These are phyloP conservation scores for Hanseniaspora clermontiae DNA, from an alignment of 805 yeast genomes.

Conservation along the genomic window DNA sequence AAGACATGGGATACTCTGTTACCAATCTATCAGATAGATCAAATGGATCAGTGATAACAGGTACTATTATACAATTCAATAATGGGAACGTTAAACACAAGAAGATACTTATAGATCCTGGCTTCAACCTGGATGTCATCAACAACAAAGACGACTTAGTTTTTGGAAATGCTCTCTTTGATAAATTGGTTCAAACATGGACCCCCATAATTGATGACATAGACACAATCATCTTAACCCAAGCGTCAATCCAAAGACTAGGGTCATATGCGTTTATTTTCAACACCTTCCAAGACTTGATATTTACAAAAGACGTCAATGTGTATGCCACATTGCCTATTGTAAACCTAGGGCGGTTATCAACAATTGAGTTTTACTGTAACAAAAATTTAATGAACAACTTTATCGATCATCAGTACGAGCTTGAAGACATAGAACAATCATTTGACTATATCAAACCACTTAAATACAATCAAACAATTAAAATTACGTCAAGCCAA, in stretches of 20 bases:
- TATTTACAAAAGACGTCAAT: conserved; percentile 45
- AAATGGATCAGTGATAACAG: background rate
- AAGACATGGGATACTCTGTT: background rate
- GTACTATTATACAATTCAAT: background rate
- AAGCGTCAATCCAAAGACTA: conserved; percentile 63
- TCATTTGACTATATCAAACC: conserved; percentile 59
- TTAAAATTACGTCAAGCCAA: conserved; percentile 38
- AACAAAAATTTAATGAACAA: conserved; percentile 68
- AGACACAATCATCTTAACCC: conserved; percentile 70
- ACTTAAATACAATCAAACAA: conserved; percentile 69
- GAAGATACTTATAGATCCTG: conserved; percentile 7
- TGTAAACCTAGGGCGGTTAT: conserved; percentile 67
- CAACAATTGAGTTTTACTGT: conserved; percentile 74
- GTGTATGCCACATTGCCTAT: conserved; percentile 87
- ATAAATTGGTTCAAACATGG: conserved; percentile 26
- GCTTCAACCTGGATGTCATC: background rate
- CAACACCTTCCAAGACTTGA: conserved; percentile 8
- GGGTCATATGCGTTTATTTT: conserved; percentile 69
- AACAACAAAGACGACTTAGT: background rate
- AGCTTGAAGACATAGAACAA: conserved; percentile 62
- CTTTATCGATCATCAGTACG: conserved; percentile 40
- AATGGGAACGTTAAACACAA: background rate
- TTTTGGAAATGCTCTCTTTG: conserved; percentile 25
- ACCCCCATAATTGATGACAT: conserved; percentile 36
- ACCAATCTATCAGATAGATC: background rate